phyloP scores from a whole-genome alignment of 305 asterid genomes.

The Rubia occidens region DNA sequence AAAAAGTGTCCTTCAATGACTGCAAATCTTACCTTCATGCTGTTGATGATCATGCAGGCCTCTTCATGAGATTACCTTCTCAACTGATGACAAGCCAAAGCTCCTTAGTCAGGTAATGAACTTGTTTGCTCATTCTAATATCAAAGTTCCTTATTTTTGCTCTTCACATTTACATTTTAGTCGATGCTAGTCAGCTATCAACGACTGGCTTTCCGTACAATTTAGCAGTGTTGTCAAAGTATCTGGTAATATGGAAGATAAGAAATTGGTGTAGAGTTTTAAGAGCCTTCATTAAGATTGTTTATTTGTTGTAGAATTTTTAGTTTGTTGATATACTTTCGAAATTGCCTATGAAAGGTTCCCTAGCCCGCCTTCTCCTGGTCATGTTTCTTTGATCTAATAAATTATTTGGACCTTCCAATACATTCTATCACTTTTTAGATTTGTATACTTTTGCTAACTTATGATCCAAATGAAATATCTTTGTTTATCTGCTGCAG shows the following conservation, averaged over 20 bases:
- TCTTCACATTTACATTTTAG: not conserved
- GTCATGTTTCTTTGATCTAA: not conserved
- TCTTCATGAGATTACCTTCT: conserved; percentile 94
- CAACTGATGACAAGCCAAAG: conserved; percentile 83
- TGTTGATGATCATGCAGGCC: conserved; percentile 48
- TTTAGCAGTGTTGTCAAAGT: not conserved
- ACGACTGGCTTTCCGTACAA: not conserved
- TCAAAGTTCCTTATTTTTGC: not conserved
- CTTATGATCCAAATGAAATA: conserved; percentile 18
- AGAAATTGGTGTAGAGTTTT: not conserved
- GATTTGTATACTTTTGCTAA: not conserved
- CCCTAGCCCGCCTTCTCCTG: not conserved
- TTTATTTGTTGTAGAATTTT: not conserved
- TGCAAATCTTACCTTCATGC: conserved; percentile 19
- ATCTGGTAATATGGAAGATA: not conserved
- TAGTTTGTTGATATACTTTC: not conserved
- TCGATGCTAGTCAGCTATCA: not conserved
- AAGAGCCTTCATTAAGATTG: not conserved
- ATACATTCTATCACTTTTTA: not conserved
- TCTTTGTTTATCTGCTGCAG: conserved; percentile 42
- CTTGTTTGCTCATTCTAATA: not conserved
- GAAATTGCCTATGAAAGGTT: not conserved
- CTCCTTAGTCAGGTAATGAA: conserved; percentile 77
- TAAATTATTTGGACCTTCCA: not conserved
- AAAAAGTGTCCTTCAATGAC: not conserved